Conservation (phyloP, 2,329 filamentous ascomycete species). For the Arachnomyces sp. region DNA sequence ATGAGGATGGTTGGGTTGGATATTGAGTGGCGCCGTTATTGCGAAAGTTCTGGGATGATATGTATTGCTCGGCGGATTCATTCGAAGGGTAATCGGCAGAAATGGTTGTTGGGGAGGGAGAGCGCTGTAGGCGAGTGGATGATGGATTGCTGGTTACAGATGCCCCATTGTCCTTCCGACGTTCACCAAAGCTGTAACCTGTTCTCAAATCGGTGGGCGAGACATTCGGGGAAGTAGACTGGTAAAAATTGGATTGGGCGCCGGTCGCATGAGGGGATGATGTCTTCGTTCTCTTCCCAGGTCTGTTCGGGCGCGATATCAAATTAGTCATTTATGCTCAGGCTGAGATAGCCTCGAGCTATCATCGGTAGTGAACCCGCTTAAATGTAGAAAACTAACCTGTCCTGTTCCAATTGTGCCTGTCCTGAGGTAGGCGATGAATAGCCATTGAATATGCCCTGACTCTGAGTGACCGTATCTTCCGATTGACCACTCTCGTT, state of each 20-base stretch:
- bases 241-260: constrained; percentile 16
- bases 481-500: constrained; percentile 31
- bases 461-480: constrained; percentile 28
- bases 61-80: not conserved
- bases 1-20: constrained; percentile 47
- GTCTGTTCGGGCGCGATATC: not conserved
- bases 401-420: constrained; percentile 17
- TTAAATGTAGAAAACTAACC: constrained; percentile 22
- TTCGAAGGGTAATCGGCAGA: not conserved
- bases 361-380: too few relatives aligned
- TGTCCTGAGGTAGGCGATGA: not conserved
- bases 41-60: constrained; percentile 2
- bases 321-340: not conserved
- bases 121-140: constrained; percentile 1
- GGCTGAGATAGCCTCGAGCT: too few relatives aligned
- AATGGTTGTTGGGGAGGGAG: not conserved
- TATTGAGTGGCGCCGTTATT: constrained; percentile 5
- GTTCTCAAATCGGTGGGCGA: constrained; percentile 31
- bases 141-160: constrained; percentile 2
- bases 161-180: constrained; percentile 4
- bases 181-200: constrained; percentile 11
- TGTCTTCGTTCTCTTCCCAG: constrained; percentile 17
- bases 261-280: constrained; percentile 20
- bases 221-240: constrained; percentile 28
- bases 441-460: constrained; percentile 19